These are phyloP conservation scores for Sporothrix brasiliensis DNA, from an alignment of 2,329 filamentous ascomycete species.

Conservation along the genomic window DNA sequence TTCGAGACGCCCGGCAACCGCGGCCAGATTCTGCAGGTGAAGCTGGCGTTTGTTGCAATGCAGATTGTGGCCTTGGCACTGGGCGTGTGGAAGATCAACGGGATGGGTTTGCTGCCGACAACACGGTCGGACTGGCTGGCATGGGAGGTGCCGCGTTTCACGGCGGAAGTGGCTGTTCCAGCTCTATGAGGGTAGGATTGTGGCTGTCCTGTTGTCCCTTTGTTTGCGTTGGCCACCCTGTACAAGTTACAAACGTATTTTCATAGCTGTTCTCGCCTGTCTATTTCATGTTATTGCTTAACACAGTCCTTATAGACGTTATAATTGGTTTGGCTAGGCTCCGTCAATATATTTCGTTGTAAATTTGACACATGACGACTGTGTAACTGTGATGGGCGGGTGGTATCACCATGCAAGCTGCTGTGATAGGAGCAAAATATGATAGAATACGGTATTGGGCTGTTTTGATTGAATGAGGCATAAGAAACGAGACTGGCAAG, in stretches of 20 bases:
- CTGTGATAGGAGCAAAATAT: constrained; percentile 16
- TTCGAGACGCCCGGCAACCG: constrained; percentile 83
- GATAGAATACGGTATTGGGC: background rate
- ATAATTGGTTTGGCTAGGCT: background rate
- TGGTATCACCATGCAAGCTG: background rate
- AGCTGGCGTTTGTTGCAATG: constrained; percentile 83
- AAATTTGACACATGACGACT: background rate
- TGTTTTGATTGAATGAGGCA: background rate
- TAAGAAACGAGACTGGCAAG: background rate
- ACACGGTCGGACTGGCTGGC: constrained; percentile 97
- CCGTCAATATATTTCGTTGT: background rate
- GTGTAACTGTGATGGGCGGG: background rate
- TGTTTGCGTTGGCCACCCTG: background rate
- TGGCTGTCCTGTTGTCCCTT: background rate
- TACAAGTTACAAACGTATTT: background rate
- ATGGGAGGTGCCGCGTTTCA: constrained; percentile 79
- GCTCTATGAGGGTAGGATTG: constrained; percentile 51
- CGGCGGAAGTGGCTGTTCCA: constrained; percentile 66
- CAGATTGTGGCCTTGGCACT: constrained; percentile 81
- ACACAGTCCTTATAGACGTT: background rate
- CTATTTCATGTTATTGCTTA: background rate
- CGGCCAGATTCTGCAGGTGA: constrained; percentile 75
- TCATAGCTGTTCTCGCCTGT: too few species aligned
- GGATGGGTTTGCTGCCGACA: constrained; percentile 92
- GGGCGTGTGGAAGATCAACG: constrained; percentile 95